These are phyloP conservation scores for Malus sieversii DNA, from an alignment of 306 rosid species.

Conservation along the genomic window DNA sequence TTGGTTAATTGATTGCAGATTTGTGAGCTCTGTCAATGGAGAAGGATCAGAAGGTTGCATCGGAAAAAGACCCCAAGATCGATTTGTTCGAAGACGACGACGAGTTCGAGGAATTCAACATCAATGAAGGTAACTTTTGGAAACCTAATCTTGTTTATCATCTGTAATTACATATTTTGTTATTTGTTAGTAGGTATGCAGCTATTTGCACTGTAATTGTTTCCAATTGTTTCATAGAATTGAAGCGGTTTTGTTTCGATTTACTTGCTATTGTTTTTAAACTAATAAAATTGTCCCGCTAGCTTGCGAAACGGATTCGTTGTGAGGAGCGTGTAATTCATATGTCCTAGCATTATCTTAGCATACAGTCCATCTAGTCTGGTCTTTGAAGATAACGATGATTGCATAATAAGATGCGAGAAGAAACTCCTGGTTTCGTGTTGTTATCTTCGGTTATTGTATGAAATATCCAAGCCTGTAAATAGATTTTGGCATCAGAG, in stretches of 20 bases:
- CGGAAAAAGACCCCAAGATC: constrained; percentile 32
- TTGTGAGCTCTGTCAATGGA: constrained; percentile 14
- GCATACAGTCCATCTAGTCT: neutral
- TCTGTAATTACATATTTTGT: neutral
- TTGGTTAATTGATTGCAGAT: neutral
- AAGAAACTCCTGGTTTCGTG: neutral
- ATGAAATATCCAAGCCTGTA: neutral
- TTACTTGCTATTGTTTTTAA: too few relatives aligned
- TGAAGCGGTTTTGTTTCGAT: neutral
- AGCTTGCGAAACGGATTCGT: neutral
- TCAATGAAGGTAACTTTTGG: constrained; percentile 18
- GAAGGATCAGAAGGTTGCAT: constrained; percentile 23
- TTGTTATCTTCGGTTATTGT: neutral
- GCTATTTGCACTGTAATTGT: neutral
- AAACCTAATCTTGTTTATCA: neutral
- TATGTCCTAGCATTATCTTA: neutral
- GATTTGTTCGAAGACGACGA: constrained; percentile 40
- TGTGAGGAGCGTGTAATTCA: neutral
- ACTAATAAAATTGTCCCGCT: too few relatives aligned
- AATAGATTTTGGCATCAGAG: neutral
- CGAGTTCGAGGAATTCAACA: constrained; percentile 37
- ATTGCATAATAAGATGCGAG: too few relatives aligned
- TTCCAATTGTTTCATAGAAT: neutral
- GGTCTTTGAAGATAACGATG: neutral
- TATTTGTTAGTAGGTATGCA: neutral